phyloP scores from a whole-genome alignment of 108 stramenopile species.

The Cyclotella cryptica region DNA sequence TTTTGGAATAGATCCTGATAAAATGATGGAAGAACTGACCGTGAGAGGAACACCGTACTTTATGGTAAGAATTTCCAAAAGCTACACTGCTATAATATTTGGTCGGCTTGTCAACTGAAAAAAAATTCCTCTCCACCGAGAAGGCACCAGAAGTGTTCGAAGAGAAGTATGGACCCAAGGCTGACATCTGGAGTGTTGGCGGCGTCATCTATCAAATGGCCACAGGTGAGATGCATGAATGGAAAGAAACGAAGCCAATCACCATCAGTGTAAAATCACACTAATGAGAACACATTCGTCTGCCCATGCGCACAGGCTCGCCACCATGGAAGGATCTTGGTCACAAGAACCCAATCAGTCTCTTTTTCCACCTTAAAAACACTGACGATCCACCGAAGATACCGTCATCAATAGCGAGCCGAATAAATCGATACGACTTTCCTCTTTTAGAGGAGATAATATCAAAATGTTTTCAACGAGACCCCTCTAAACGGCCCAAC shows the following conservation, averaged over 20 bases:
- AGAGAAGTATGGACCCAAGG: slow-evolving; percentile 84
- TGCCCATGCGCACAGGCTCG: slow-evolving; percentile 23
- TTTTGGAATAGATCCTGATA: slow-evolving; percentile 52
- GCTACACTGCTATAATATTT: neutral
- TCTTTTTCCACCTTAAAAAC: slow-evolving; percentile 83
- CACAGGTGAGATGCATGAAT: slow-evolving; percentile 34
- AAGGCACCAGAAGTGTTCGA: slow-evolving; percentile 94
- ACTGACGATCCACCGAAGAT: slow-evolving; percentile 62
- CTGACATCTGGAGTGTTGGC: slow-evolving; percentile 93
- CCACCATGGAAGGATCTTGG: slow-evolving; percentile 94
- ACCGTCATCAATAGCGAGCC: slow-evolving; percentile 14
- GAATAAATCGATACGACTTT: slow-evolving; percentile 17
- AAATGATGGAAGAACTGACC: slow-evolving; percentile 81
- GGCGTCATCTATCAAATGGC: slow-evolving; percentile 92
- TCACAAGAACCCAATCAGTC: slow-evolving; percentile 89
- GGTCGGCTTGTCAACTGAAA: neutral
- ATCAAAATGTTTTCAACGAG: slow-evolving; percentile 68
- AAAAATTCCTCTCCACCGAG: neutral
- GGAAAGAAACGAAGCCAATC: neutral
- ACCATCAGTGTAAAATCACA: neutral
- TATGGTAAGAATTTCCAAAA: neutral
- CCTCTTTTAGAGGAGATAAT: slow-evolving; percentile 56
- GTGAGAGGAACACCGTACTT: slow-evolving; percentile 91
- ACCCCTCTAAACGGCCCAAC: slow-evolving; percentile 73
- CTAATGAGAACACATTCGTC: neutral